A percentile compares a stretch with the other conserved stretches of the same genome.
Evolutionary conservation across 768 basidiomycete genomes (phyloP).

Genomic region (Coprinopsis sp.): DNA sequence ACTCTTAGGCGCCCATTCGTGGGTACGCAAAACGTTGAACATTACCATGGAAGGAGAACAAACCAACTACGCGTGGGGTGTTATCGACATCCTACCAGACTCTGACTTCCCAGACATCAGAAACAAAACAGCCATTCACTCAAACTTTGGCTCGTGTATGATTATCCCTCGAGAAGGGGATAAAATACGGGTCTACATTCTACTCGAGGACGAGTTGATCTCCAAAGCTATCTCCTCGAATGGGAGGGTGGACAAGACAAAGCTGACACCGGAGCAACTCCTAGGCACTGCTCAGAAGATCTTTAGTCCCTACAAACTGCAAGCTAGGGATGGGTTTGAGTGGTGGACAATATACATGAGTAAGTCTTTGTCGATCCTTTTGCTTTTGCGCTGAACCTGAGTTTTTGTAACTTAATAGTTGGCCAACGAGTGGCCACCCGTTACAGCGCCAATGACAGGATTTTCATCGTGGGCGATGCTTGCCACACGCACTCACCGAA

Average conservation of each 20-base stretch:
- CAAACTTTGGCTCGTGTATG: conserved; percentile 64
- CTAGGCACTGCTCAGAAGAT: conserved; percentile 52
- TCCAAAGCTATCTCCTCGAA: conserved; percentile 16
- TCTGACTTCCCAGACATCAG: conserved; percentile 79
- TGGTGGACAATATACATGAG: conserved; percentile 77
- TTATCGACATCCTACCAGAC: conserved; percentile 65
- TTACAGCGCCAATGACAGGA: conserved; percentile 55
- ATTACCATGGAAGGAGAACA: conserved; percentile 79
- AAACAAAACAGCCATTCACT: conserved; percentile 61
- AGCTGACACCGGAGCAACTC: conserved; percentile 45
- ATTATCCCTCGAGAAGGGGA: conserved; percentile 70
- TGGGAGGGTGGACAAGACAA: conserved; percentile 51
- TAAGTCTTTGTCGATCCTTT: conserved; percentile 24
- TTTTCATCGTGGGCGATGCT: conserved; percentile 77
- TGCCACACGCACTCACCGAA: conserved; percentile 69
- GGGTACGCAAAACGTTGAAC: conserved; percentile 65
- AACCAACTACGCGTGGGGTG: conserved; percentile 78
- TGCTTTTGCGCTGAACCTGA: background rate
- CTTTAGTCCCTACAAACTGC: conserved; percentile 51
- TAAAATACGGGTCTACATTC: conserved; percentile 67
- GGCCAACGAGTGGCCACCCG: conserved; percentile 70
- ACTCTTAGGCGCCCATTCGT: conserved; percentile 69
- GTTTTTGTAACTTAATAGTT: conserved; percentile 32
- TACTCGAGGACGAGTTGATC: conserved; percentile 47
- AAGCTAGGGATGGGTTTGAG: conserved; percentile 44